These are phyloP conservation scores for Trichosporon sp. DNA, from an alignment of 1,284 basidiomycete species.

Conservation along the genomic window DNA sequence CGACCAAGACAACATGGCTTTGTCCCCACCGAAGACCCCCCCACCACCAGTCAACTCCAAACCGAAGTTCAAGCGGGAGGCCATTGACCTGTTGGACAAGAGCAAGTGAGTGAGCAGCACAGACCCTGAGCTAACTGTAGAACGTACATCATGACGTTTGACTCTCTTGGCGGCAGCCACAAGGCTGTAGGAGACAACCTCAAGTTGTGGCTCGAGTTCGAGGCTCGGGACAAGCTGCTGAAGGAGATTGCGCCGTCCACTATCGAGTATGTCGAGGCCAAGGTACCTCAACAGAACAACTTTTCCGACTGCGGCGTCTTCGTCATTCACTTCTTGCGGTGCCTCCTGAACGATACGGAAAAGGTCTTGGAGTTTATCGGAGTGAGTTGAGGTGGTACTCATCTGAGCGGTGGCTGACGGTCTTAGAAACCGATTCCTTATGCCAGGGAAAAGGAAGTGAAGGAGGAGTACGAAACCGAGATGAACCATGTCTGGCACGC, in stretches of 20 bases:
- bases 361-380: slow-evolving; percentile 46
- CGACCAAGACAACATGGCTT: not conserved
- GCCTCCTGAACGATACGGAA: slow-evolving; percentile 45
- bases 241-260: slow-evolving; percentile 56
- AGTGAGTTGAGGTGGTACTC: slow-evolving; percentile 35
- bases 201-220: slow-evolving; percentile 69
- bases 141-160: slow-evolving; percentile 79
- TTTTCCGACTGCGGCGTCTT: slow-evolving; percentile 61
- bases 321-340: slow-evolving; percentile 55
- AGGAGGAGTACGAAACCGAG: slow-evolving; percentile 25
- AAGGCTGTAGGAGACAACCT: slow-evolving; percentile 66
- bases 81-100: slow-evolving; percentile 31
- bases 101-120: slow-evolving; percentile 32
- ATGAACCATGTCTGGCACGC: slow-evolving; percentile 30
- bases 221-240: slow-evolving; percentile 76
- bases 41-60: not conserved
- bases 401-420: not conserved
- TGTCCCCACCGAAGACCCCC: not conserved
- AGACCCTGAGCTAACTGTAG: slow-evolving; percentile 55
- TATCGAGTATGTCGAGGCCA: slow-evolving; percentile 37
- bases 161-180: slow-evolving; percentile 78
- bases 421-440: slow-evolving; percentile 37
- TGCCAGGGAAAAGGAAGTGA: not conserved
- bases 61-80: slow-evolving; percentile 22
- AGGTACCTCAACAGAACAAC: slow-evolving; percentile 59